Evolutionary conservation across 208 protist genomes (phyloP).

Genomic region (Phytomonas francai): DNA sequence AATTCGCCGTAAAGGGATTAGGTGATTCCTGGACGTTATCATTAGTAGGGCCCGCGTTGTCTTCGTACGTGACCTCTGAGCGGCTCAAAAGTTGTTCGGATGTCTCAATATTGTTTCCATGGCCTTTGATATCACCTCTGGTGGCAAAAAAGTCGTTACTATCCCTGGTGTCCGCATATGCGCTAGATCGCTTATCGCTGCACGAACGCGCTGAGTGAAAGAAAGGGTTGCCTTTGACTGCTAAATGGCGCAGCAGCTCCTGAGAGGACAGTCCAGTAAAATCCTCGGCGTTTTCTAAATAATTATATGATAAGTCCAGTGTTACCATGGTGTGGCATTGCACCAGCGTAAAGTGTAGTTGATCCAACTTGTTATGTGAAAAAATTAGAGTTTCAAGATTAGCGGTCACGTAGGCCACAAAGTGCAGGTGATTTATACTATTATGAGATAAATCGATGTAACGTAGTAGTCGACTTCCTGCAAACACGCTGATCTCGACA

Average conservation of each 20-base stretch:
- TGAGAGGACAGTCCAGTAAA: constrained; percentile 16
- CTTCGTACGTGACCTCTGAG: background rate
- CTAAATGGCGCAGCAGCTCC: constrained; percentile 13
- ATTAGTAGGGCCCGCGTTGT: background rate
- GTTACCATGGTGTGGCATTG: constrained; percentile 22
- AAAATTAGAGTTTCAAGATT: constrained; percentile 56
- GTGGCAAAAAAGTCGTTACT: background rate
- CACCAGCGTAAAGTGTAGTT: constrained; percentile 26
- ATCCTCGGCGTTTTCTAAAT: constrained; percentile 25
- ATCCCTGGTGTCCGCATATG: background rate
- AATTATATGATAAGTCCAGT: constrained; percentile 36
- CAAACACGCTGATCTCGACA: constrained; percentile 47
- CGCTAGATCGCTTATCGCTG: background rate
- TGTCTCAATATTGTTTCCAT: background rate
- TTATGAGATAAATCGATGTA: constrained; percentile 58
- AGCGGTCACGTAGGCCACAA: constrained; percentile 31
- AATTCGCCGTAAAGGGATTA: background rate
- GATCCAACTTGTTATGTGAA: constrained; percentile 36
- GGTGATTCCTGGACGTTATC: background rate
- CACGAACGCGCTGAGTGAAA: constrained; percentile 23
- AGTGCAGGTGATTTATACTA: constrained; percentile 24
- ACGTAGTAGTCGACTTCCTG: constrained; percentile 29
- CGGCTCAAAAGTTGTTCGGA: background rate
- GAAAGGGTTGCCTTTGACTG: constrained; percentile 12
- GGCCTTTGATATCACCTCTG: background rate